Conservation (phyloP, 805 yeast species). For the Candida gorgasii region DNA sequence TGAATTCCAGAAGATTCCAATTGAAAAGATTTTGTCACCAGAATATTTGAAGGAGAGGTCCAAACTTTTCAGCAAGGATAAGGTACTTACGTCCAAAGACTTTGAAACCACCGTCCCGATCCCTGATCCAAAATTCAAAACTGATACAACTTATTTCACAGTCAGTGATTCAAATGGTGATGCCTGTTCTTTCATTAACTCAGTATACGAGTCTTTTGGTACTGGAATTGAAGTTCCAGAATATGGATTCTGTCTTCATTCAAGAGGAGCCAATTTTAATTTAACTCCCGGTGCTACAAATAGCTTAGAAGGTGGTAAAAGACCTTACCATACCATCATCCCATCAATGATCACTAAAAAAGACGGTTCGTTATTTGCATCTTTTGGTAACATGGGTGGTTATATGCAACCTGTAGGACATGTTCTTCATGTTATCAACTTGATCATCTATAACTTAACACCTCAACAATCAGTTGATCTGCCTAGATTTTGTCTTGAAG, state of each 20-base stretch:
- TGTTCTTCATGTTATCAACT: constrained; percentile 70
- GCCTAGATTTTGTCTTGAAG: constrained; percentile 67
- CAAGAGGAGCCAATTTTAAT: constrained; percentile 76
- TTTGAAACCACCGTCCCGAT: constrained; percentile 51
- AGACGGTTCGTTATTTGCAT: constrained; percentile 54
- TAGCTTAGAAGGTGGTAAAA: constrained; percentile 63
- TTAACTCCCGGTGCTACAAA: constrained; percentile 58
- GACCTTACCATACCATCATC: constrained; percentile 82
- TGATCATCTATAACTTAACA: constrained; percentile 59
- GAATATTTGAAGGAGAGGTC: constrained; percentile 54
- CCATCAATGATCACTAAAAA: constrained; percentile 72
- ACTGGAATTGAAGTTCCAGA: constrained; percentile 65
- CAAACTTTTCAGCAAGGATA: constrained; percentile 40
- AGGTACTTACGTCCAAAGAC: constrained; percentile 41
- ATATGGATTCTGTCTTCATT: constrained; percentile 69
- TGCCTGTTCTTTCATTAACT: constrained; percentile 79
- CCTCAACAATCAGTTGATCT: constrained; percentile 78
- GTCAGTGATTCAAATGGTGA: constrained; percentile 69
- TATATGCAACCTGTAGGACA: constrained; percentile 87
- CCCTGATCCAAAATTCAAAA: constrained; percentile 56
- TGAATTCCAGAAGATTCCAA: constrained; percentile 37
- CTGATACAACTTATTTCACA: constrained; percentile 73
- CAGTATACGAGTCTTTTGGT: constrained; percentile 71
- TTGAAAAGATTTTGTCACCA: constrained; percentile 46
- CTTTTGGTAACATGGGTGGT: constrained; percentile 86